Conservation (phyloP, 495 filamentous ascomycete species). For the Penicillium pulvis region DNA sequence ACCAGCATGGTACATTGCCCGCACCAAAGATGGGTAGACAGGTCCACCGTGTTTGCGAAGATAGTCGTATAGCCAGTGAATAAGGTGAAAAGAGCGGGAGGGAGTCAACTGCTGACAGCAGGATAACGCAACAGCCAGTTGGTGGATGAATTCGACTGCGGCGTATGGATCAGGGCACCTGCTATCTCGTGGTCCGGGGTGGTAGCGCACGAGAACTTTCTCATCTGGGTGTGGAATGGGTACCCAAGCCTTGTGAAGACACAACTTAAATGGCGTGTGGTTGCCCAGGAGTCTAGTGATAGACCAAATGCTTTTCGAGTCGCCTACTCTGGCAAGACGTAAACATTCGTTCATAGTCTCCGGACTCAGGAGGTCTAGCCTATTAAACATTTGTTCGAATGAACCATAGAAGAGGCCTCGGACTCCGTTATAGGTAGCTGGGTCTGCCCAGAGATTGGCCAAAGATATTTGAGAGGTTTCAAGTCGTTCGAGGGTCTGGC, state of each 20-base stretch:
- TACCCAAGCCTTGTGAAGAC: constrained; percentile 37
- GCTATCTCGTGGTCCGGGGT: constrained; percentile 24
- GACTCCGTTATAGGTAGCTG: constrained; percentile 29
- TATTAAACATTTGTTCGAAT: constrained; percentile 35
- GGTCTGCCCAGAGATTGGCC: constrained; percentile 33
- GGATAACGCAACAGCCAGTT: constrained; percentile 40
- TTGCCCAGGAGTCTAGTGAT: constrained; percentile 39
- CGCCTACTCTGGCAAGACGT: constrained; percentile 34
- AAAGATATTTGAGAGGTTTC: constrained; percentile 35
- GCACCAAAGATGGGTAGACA: constrained; percentile 40
- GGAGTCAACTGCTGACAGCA: constrained; percentile 34
- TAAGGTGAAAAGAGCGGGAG: constrained; percentile 38
- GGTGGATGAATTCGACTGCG: constrained; percentile 41
- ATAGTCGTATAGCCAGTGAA: constrained; percentile 44
- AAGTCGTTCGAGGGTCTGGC: constrained; percentile 30
- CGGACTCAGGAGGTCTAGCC: constrained; percentile 39
- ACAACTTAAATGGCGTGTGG: constrained; percentile 44
- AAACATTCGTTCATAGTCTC: constrained; percentile 32
- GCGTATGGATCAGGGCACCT: constrained; percentile 38
- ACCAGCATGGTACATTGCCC: constrained; percentile 51
- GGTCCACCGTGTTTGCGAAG: constrained; percentile 40
- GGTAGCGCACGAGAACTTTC: constrained; percentile 34
- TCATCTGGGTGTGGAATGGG: constrained; percentile 33
- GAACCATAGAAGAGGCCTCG: constrained; percentile 26
- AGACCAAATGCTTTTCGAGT: constrained; percentile 35